These are phyloP conservation scores for Hypoxylon sp. DNA, from an alignment of 2,329 filamentous ascomycete genomes.

Conservation along the genomic window DNA sequence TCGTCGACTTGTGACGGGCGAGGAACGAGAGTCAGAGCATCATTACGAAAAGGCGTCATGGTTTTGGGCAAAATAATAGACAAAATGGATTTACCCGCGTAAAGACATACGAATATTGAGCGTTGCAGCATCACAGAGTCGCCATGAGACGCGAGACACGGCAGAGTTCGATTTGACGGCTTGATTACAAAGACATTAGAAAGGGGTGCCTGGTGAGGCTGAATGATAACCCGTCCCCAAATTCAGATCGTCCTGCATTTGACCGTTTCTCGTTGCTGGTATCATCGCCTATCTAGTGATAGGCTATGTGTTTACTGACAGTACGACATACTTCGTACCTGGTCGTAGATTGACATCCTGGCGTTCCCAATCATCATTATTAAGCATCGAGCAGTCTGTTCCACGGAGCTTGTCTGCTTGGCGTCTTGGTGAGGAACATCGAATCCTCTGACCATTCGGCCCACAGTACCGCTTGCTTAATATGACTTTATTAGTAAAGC, in stretches of 20 bases:
- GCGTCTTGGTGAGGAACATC: not conserved
- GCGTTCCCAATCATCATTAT: not conserved
- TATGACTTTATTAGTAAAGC: no score
- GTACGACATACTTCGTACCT: no score
- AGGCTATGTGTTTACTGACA: no score
- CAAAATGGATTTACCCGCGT: conserved; percentile 10
- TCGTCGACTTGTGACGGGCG: conserved; percentile 41
- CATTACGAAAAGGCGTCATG: conserved; percentile 18
- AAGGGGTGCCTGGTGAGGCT: not conserved
- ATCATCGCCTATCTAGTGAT: no score
- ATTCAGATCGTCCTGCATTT: no score
- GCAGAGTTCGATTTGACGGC: not conserved
- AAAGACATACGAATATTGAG: not conserved
- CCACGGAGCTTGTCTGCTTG: not conserved
- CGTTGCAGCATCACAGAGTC: no score
- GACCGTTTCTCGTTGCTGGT: no score
- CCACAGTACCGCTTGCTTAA: no score
- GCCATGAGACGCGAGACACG: no score
- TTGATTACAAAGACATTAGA: not conserved
- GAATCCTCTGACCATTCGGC: no score
- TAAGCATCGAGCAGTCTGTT: not conserved
- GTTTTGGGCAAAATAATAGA: conserved; percentile 17
- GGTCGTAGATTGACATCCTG: no score
- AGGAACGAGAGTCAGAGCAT: not conserved
- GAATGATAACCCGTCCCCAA: not conserved